Evolutionary conservation across 1,284 basidiomycete species (phyloP), one percentile per base, ranked within the genome.

Genomic region (Ceratorhiza oryzae-sativae): DNA sequence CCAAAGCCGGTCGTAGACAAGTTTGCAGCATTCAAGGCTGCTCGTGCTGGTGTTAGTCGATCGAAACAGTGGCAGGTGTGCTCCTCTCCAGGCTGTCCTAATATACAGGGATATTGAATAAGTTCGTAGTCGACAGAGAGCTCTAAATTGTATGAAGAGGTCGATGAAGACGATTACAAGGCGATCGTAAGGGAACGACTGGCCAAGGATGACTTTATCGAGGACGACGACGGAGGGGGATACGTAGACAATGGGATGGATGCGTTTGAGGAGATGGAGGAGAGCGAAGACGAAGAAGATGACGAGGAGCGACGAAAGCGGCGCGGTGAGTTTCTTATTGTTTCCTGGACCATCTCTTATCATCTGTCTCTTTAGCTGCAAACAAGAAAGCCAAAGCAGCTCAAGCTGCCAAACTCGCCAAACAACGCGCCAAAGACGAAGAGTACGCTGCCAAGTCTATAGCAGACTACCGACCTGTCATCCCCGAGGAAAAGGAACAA

Each of bases 191-290:
- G 88, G 70, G 89, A 90, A 1, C 86, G 97, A 20, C 84, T 97
- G n/a, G 91, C 93, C 75, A 84, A 86, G 76, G 95, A 98, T 77
- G 97, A 99, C 81, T 99, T 99, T 75, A 94, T 97, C 30, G 90
- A 93, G 56, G 96, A 99, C 77, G 97, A 99, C 82, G 95, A 96
- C 65, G 87, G 92, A 0, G 88, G 86, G 23, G 97, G 94, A 12
- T 99, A 99, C 79, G 90, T 93, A 78, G 97, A 99, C 81, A 93
- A 97, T 77, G 97, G 97, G 3, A 90, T 94, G 86, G 96, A 98
- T 75, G 95, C 97, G 77, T 98, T 94, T 90, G 86, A 84, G 25
- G 86, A 82, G 15, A 77, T 76, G n/a, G 77, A 78, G 36, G 78
- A 51, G 62, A 65, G 53, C 48, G 39, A 63, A 32, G 70, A 49